These are phyloP conservation scores for Fraxinus anomala DNA, from an alignment of 257 asterid genomes.

Conservation along the genomic window DNA sequence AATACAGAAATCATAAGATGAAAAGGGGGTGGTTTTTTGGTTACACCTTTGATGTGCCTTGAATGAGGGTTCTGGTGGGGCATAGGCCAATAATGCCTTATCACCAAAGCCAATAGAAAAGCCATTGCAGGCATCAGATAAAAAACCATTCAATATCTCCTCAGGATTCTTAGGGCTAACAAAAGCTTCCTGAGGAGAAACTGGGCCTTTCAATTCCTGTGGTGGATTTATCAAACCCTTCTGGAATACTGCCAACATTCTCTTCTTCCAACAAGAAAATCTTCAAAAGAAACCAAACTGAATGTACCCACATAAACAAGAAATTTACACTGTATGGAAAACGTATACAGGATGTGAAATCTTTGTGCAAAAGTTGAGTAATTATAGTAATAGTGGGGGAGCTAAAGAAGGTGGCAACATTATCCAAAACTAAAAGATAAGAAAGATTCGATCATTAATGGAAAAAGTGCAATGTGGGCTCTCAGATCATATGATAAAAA, in stretches of 20 bases:
- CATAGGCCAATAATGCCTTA: conserved; percentile 63
- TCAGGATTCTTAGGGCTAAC: conserved; percentile 44
- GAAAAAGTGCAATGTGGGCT: background rate
- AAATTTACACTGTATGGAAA: background rate
- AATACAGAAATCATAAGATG: background rate
- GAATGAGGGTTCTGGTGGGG: conserved; percentile 38
- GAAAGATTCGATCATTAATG: background rate
- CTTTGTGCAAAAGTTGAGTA: background rate
- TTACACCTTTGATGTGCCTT: conserved; percentile 57
- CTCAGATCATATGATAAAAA: background rate
- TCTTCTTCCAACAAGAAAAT: conserved; percentile 8
- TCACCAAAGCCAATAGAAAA: conserved; percentile 62
- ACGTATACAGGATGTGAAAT: background rate
- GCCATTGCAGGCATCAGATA: conserved; percentile 51
- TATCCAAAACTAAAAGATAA: background rate
- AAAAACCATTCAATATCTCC: conserved; percentile 58
- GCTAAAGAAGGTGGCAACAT: background rate
- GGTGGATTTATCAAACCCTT: conserved; percentile 79
- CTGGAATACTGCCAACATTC: conserved; percentile 83
- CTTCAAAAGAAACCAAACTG: background rate
- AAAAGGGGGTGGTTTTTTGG: conserved; percentile 9
- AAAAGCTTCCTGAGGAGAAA: conserved; percentile 28
- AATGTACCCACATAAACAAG: background rate
- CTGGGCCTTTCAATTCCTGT: conserved; percentile 72
- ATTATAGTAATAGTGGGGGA: background rate